A percentile compares a stretch with the other conserved stretches of the same genome.
Conservation (phyloP, 2,329 filamentous ascomycete species). For the Pseudocercospora fuligena region DNA sequence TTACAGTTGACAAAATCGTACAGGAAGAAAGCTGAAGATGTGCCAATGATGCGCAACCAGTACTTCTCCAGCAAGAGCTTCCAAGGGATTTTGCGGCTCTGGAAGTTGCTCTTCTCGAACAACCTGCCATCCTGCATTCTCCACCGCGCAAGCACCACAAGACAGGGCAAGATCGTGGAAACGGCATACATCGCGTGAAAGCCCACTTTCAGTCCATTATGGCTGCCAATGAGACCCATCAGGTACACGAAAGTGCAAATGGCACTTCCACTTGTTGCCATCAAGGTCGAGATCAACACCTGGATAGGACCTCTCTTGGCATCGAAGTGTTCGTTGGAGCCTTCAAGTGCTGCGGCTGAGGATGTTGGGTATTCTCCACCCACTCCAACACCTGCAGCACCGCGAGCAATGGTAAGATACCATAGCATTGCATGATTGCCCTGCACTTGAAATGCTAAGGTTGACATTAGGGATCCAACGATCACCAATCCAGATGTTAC, state of each 20-base stretch:
- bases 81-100: constrained; percentile 52
- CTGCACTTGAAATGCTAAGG: constrained; percentile 44
- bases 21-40: constrained; percentile 25
- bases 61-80: constrained; percentile 48
- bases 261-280: constrained; percentile 32
- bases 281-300: constrained; percentile 35
- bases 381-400: constrained; percentile 53
- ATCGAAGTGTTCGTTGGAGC: constrained; percentile 53
- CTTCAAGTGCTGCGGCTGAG: constrained; percentile 53
- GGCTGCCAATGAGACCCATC: constrained; percentile 44
- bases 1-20: constrained; percentile 54
- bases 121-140: constrained; percentile 55
- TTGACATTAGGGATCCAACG: constrained; percentile 43
- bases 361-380: constrained; percentile 57
- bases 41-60: constrained; percentile 28
- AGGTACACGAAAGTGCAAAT: constrained; percentile 39
- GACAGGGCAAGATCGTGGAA: constrained; percentile 54
- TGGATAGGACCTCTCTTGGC: constrained; percentile 35
- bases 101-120: constrained; percentile 55
- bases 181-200: constrained; percentile 51
- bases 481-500: constrained; percentile 41
- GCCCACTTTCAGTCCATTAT: constrained; percentile 46
- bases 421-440: constrained; percentile 54
- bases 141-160: constrained; percentile 39
- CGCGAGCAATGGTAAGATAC: constrained; percentile 58